Percentiles rank a stretch among this genome's conserved stretches.
phyloP scores from a whole-genome alignment of 1,284 basidiomycete species.

The Tetrapyrgos nigripes region DNA sequence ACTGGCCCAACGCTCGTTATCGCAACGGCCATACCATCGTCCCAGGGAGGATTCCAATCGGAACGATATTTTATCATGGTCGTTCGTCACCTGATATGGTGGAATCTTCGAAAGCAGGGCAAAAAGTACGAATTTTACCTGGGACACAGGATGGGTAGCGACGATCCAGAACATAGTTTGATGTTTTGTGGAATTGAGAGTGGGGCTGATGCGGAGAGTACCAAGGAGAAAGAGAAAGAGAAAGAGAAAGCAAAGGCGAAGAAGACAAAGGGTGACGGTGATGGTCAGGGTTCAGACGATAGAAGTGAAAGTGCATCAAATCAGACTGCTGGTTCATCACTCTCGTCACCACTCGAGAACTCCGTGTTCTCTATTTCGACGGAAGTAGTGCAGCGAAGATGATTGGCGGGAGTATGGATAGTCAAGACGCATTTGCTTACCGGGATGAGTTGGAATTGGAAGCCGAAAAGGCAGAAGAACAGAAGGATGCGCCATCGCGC shows the following conservation, averaged over 20 bases:
- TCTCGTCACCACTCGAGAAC: conserved; percentile 38
- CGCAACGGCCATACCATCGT: conserved; percentile 53
- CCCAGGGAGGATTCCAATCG: conserved; percentile 44
- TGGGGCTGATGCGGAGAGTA: background rate
- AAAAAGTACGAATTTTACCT: conserved; percentile 32
- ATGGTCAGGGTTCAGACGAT: background rate
- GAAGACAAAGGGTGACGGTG: background rate
- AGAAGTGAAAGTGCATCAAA: too few species aligned
- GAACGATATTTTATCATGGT: conserved; percentile 51
- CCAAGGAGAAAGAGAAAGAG: too few species aligned
- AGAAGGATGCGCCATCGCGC: background rate
- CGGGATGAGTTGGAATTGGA: background rate
- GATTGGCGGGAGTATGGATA: conserved; percentile 43
- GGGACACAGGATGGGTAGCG: conserved; percentile 45
- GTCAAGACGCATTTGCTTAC: conserved; percentile 44
- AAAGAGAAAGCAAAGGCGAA: too few species aligned
- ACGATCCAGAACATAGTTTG: conserved; percentile 51
- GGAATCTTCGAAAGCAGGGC: background rate
- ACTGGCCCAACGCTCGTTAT: conserved; percentile 52
- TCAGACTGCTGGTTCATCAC: conserved; percentile 43
- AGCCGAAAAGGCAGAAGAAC: too few species aligned
- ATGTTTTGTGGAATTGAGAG: conserved; percentile 36
- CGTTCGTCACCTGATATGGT: conserved; percentile 2
- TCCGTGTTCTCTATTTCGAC: conserved; percentile 52
- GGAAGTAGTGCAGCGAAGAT: conserved; percentile 47